These are phyloP conservation scores for Chloromonas sp. DNA, from an alignment of 163 green algal species.

Conservation along the genomic window DNA sequence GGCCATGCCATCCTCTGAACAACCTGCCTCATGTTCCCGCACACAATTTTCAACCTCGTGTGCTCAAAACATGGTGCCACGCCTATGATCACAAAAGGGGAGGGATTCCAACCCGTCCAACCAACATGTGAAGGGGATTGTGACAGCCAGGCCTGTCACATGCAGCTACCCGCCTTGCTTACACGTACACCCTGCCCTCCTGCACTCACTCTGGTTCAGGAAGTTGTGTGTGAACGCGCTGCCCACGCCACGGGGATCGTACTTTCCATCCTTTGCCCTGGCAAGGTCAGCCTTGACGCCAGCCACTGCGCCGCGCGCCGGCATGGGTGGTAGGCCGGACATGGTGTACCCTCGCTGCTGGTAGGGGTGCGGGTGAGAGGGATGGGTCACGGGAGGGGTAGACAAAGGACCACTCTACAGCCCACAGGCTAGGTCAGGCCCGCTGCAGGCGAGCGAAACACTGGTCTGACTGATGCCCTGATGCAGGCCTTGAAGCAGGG, in stretches of 20 bases:
- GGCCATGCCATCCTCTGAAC: too few relatives aligned
- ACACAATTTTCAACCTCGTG: too few relatives aligned
- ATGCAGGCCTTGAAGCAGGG: too few relatives aligned
- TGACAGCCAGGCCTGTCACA: background rate
- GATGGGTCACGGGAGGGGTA: background rate
- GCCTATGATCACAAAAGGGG: too few relatives aligned
- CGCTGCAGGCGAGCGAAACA: too few relatives aligned
- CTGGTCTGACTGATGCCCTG: too few relatives aligned
- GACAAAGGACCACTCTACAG: background rate
- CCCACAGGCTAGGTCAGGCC: too few relatives aligned
- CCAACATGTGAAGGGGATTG: too few relatives aligned
- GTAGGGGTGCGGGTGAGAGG: background rate
- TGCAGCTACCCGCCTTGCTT: background rate
- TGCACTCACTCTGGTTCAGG: constrained; percentile 30
- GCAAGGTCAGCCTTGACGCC: constrained; percentile 37
- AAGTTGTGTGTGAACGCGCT: constrained; percentile 44
- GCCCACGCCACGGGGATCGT: constrained; percentile 26
- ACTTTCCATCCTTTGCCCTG: constrained; percentile 24
- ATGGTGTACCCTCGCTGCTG: background rate
- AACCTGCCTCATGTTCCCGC: too few relatives aligned
- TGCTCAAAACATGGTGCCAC: too few relatives aligned
- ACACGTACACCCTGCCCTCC: background rate
- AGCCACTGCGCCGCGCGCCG: constrained; percentile 22
- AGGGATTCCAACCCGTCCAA: too few relatives aligned
- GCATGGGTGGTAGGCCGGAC: background rate